Evolutionary conservation across 371 early-diverging fungal genomes (phyloP).

Genomic region (Mycotypha africana): DNA sequence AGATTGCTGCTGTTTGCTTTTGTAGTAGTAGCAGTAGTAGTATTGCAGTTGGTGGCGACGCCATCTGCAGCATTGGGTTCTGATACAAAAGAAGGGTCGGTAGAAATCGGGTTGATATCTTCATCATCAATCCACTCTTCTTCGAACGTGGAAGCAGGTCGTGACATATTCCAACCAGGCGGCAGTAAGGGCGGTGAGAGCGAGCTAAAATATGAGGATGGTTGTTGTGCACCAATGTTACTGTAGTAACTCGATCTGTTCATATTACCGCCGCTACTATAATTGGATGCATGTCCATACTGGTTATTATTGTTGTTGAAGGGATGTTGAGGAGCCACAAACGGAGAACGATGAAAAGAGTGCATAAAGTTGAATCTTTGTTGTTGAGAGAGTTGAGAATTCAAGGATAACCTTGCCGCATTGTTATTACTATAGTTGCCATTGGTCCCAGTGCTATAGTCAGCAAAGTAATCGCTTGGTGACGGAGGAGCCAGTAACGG

Average conservation of each 20-base stretch:
- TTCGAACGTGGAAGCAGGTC: slow-evolving; percentile 12
- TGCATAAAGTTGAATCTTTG: slow-evolving; percentile 38
- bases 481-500: neutral
- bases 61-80: too few species aligned
- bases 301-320: slow-evolving; percentile 15
- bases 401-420: slow-evolving; percentile 8
- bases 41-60: too few species aligned
- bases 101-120: slow-evolving; percentile 14
- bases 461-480: neutral
- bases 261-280: too few species aligned
- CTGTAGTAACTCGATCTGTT: too few species aligned
- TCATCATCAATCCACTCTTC: slow-evolving; percentile 51
- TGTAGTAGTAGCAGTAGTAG: slow-evolving; percentile 2
- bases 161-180: slow-evolving; percentile 11
- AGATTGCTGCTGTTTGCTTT: neutral
- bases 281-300: too few species aligned
- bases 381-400: slow-evolving; percentile 23
- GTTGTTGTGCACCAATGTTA: neutral
- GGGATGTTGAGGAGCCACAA: slow-evolving; percentile 49
- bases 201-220: slow-evolving; percentile 5
- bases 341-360: slow-evolving; percentile 44
- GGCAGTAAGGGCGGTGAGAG: neutral
- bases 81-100: too few species aligned
- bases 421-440: neutral
- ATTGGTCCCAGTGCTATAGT: neutral